phyloP scores from a whole-genome alignment of 2,329 filamentous ascomycete species.

The Fusarium subglutinans region DNA sequence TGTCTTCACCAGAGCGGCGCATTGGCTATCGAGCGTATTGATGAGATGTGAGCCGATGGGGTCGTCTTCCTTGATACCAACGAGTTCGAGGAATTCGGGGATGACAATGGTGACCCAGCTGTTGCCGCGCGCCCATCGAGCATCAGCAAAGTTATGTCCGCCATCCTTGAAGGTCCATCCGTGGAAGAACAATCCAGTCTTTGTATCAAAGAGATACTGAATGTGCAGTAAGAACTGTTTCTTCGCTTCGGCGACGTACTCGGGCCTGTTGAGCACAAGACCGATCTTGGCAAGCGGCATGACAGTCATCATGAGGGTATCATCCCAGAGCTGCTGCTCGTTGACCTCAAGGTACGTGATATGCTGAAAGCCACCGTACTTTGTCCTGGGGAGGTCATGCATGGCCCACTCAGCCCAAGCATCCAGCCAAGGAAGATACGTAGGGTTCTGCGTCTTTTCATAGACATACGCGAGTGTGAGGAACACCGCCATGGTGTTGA shows the following conservation, averaged over 20 bases:
- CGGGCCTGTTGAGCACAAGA: slow-evolving; percentile 71
- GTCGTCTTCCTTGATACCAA: slow-evolving; percentile 71
- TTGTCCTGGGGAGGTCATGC: slow-evolving; percentile 77
- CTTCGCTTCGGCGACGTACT: slow-evolving; percentile 82
- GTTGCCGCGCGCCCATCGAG: slow-evolving; percentile 70
- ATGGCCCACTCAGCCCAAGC: slow-evolving; percentile 86
- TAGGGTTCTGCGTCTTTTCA: slow-evolving; percentile 74
- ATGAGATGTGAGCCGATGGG: slow-evolving; percentile 68
- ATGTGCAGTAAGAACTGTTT: slow-evolving; percentile 80
- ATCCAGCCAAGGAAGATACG: slow-evolving; percentile 80
- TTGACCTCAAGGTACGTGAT: slow-evolving; percentile 78
- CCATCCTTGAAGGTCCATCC: slow-evolving; percentile 80
- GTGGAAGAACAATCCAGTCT: slow-evolving; percentile 80
- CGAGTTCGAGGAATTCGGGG: slow-evolving; percentile 79
- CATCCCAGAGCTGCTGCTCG: slow-evolving; percentile 82
- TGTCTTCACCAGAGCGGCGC: slow-evolving; percentile 67
- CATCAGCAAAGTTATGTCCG: slow-evolving; percentile 69
- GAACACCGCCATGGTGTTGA: slow-evolving; percentile 85
- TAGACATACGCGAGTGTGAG: slow-evolving; percentile 81
- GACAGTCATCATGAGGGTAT: slow-evolving; percentile 90
- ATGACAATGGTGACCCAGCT: slow-evolving; percentile 86
- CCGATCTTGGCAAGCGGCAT: slow-evolving; percentile 84
- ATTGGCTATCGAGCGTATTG: slow-evolving; percentile 74
- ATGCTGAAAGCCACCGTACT: slow-evolving; percentile 78
- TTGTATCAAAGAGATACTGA: slow-evolving; percentile 79